Conservation (phyloP, 2,329 filamentous ascomycete genomes). For the Curvularia eragrostidis region DNA sequence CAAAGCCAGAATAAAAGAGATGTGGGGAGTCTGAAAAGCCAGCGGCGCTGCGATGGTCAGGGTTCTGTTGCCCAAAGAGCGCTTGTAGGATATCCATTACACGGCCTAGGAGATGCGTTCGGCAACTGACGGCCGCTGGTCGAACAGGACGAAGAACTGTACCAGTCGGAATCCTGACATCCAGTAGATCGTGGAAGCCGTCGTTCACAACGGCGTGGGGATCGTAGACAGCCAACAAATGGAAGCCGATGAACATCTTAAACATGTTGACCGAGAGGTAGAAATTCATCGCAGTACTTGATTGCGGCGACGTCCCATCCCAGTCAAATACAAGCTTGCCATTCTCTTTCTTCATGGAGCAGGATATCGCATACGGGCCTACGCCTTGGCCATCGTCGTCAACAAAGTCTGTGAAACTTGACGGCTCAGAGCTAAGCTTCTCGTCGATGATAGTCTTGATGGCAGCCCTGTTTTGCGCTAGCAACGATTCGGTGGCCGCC, state of each 20-base stretch:
- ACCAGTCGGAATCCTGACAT: slow-evolving; percentile 56
- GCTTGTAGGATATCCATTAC: slow-evolving; percentile 60
- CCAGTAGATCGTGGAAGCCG: slow-evolving; percentile 59
- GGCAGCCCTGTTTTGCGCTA: slow-evolving; percentile 54
- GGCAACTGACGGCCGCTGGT: slow-evolving; percentile 56
- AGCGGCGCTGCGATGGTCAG: slow-evolving; percentile 56
- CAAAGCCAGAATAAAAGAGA: slow-evolving; percentile 60
- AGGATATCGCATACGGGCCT: slow-evolving; percentile 57
- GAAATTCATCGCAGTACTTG: slow-evolving; percentile 57
- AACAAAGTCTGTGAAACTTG: slow-evolving; percentile 58
- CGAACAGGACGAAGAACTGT: slow-evolving; percentile 56
- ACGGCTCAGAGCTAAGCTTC: slow-evolving; percentile 53
- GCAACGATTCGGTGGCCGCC: slow-evolving; percentile 55
- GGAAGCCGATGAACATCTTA: slow-evolving; percentile 60
- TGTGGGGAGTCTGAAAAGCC: slow-evolving; percentile 60
- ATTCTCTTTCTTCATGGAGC: slow-evolving; percentile 56
- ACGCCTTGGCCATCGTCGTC: slow-evolving; percentile 57
- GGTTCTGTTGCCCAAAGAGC: slow-evolving; percentile 57
- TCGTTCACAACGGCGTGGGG: slow-evolving; percentile 59
- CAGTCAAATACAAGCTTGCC: slow-evolving; percentile 58
- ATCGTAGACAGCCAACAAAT: slow-evolving; percentile 57
- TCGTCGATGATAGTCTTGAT: slow-evolving; percentile 56
- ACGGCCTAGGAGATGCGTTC: slow-evolving; percentile 58
- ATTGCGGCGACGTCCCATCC: slow-evolving; percentile 58
- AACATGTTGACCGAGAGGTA: slow-evolving; percentile 59